A percentile compares a stretch with the other conserved stretches of the same genome.
These are phyloP conservation scores for Calonectria hawksworthii DNA, from an alignment of 2,329 filamentous ascomycete species.

Conservation along the genomic window DNA sequence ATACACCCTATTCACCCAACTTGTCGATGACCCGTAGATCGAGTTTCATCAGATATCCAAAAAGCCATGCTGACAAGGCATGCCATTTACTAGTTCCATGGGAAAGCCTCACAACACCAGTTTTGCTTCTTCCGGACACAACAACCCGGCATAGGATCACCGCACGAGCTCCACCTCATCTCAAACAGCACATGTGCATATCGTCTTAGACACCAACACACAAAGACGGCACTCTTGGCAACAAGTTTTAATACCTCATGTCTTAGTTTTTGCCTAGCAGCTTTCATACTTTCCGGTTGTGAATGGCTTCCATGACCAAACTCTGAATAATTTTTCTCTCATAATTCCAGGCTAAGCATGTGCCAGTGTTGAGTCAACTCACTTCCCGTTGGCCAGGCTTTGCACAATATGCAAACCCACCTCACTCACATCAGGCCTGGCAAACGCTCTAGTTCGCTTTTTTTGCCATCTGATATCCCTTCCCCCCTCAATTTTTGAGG, in stretches of 20 bases:
- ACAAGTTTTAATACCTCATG: background rate
- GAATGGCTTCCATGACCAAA: too few relatives aligned
- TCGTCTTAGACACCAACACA: background rate
- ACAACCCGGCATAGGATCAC: background rate
- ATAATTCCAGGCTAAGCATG: too few relatives aligned
- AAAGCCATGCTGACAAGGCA: background rate
- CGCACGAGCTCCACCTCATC: background rate
- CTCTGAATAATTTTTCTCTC: too few relatives aligned
- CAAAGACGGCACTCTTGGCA: background rate
- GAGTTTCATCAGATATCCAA: background rate
- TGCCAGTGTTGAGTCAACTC: background rate
- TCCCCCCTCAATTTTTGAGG: background rate
- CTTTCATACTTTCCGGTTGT: too few relatives aligned
- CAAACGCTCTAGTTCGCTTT: too few relatives aligned
- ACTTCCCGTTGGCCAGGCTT: background rate
- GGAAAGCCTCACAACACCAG: background rate
- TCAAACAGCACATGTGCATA: background rate
- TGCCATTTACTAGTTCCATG: background rate
- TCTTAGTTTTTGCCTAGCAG: background rate
- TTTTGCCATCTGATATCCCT: too few relatives aligned
- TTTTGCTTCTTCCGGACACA: background rate
- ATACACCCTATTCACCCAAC: background rate
- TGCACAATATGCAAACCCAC: background rate
- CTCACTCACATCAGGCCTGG: background rate
- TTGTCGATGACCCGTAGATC: background rate